Conservation (phyloP, 2,329 filamentous ascomycete genomes). For the Cladophialophora yegresii region DNA sequence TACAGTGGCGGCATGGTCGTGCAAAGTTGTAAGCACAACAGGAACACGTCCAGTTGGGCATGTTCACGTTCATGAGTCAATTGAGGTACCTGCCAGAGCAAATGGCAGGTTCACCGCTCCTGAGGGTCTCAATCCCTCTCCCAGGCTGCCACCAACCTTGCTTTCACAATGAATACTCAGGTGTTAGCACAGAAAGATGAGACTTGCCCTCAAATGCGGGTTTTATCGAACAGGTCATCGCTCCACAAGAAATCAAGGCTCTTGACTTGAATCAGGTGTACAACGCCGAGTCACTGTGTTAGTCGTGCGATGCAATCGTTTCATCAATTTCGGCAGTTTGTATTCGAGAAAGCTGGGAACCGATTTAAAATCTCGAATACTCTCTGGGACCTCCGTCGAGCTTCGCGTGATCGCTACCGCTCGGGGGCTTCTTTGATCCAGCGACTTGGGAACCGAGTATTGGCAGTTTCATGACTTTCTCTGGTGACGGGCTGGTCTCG, state of each 20-base stretch:
- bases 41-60: neutral
- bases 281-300: conserved; percentile 10
- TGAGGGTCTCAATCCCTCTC: neutral
- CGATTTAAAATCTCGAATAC: conserved; percentile 30
- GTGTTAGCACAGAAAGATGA: neutral
- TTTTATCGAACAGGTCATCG: conserved; percentile 13
- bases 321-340: conserved; percentile 1
- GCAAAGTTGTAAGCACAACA: conserved; percentile 9
- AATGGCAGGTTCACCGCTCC: conserved; percentile 27
- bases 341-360: neutral
- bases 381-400: conserved; percentile 15
- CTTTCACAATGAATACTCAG: neutral
- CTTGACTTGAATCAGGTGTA: conserved; percentile 5
- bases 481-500: neutral
- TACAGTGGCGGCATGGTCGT: conserved; percentile 1
- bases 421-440: neutral
- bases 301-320: neutral
- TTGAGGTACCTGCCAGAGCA: neutral
- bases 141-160: neutral
- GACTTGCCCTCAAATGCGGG: neutral
- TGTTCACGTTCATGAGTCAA: neutral
- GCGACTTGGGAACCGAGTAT: neutral
- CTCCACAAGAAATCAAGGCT: conserved; percentile 26
- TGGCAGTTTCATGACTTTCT: neutral
- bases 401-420: conserved; percentile 12